Evolutionary conservation across 495 filamentous ascomycete species (phyloP).

Genomic region (Annulohypoxylon nitens): DNA sequence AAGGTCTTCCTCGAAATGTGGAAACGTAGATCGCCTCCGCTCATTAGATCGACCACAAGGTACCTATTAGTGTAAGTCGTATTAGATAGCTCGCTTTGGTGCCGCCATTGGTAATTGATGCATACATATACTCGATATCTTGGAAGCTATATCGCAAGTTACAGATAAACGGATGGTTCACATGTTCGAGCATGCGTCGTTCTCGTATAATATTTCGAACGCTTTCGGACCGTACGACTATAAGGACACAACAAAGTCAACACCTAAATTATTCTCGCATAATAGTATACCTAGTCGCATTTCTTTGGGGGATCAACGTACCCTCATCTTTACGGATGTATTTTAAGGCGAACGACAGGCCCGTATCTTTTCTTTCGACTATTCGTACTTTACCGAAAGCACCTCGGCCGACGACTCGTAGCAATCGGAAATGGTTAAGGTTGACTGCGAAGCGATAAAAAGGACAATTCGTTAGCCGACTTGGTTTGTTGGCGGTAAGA

Average conservation of each 20-base stretch:
- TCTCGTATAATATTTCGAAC: conserved; percentile 98
- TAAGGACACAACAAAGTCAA: conserved; percentile 24
- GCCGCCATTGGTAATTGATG: conserved; percentile 23
- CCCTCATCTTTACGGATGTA: conserved; percentile 99
- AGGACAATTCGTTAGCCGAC: conserved; percentile 40
- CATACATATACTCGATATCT: conserved; percentile 98
- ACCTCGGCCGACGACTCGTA: conserved; percentile 96
- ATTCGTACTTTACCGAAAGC: conserved; percentile 99
- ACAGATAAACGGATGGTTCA: conserved; percentile 98
- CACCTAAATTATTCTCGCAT: conserved; percentile 7
- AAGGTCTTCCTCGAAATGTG: conserved; percentile 98
- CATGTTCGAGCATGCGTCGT: conserved; percentile 95
- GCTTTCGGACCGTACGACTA: conserved; percentile 96
- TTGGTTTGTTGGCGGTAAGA: conserved; percentile 22
- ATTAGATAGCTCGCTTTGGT: conserved; percentile 34
- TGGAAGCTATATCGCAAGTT: conserved; percentile 99
- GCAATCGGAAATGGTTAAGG: conserved; percentile 94
- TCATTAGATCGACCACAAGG: conserved; percentile 98
- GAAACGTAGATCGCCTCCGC: conserved; percentile 94
- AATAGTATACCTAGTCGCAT: not conserved
- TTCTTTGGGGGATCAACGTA: conserved; percentile 56
- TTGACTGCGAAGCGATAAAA: conserved; percentile 72
- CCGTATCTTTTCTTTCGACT: conserved; percentile 96
- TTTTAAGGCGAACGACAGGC: conserved; percentile 91
- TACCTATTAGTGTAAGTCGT: conserved; percentile 71